Evolutionary conservation across 2,329 filamentous ascomycete species (phyloP), one percentile per base, ranked within the genome.

Genomic region (Dothideomycetidae sp.): DNA sequence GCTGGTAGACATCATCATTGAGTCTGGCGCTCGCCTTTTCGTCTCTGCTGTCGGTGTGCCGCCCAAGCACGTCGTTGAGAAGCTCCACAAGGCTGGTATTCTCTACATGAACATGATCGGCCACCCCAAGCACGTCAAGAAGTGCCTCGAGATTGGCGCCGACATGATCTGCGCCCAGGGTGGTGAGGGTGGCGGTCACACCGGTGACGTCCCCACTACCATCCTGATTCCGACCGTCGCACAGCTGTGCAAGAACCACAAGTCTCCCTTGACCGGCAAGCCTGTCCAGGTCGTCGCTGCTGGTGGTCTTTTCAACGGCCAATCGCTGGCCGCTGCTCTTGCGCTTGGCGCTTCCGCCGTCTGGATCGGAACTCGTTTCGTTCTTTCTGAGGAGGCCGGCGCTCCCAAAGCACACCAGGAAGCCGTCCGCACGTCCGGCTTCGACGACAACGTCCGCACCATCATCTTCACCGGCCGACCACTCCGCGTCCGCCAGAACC

Each of bases 81-180:
- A 74, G 57, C 76, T 98, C 32, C 90, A 98, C 73, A 73, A 75
- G 55, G 67, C 75, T 53, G 86, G 86, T 49, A 73, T 98, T 50
- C 71, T 93, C 49, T 93, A 92, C 72, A 96, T 96, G 90, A 98
- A 98, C 78, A 98, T 98, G 90, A 86, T 98, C 58, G 90, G 90
- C 49, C 90, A 98, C 71, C 88, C 90, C 56, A 98, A 98, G 77
- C 90, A 98, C 67, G 88, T 93, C 46, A 73, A 84, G 64, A 98
- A 96, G 72, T 92, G 84, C 62, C 71, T 98, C 45, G 84, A 88
- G 35, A 73, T 86, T 42, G 90, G 86, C 48, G 83, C 78, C 50
- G 90, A 98, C 63, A 81, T 98, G 53, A 96, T 98, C 67, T 96
- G 88, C 68, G 90, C 90, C 36, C 90, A 98, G 67, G 90, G 90